Evolutionary conservation across 495 filamentous ascomycete species (phyloP), one percentile per base, ranked within the genome.

Genomic region (Trichoderma gamsii): DNA sequence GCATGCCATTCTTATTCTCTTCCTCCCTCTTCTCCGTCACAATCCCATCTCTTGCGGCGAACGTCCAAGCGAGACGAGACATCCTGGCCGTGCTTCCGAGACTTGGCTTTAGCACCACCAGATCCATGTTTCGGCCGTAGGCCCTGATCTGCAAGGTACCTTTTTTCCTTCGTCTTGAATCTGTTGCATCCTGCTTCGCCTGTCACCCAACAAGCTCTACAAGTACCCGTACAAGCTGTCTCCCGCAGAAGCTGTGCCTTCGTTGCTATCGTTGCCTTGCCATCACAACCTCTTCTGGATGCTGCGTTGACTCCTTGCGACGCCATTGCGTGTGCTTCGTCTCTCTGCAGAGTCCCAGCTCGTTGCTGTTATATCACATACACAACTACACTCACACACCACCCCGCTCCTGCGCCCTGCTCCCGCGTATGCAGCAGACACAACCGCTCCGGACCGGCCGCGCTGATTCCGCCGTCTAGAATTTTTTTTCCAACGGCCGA

Each of bases 381-480:
- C 35, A 38, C 35, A 38, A 23, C 25, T 12, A 12, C 23, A 27
- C 56, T 3, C 56, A 29, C 23, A 61, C 27, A 23, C 8, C 56
- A 61, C 56, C 56, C 56, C 56, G 56, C 56, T 32, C 56, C 23
- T 61, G 56, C 56, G 27, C 56, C 56, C 27, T 61, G 56, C 56
- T 61, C 56, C 56, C 27, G 56, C 56, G 56, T 23, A 61, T 61
- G 56, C 56, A 61, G 23, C 27, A 61, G 23, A 32, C 56, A 61
- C 56, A 32, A 12, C n/a, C 25, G 27, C 56, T 61, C 56, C 56
- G 56, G 27, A 61, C 27, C 56, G 27, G 56, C 56, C 56, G 56
- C 56, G 56, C 56, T 61, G 56, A 61, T 61, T 61, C 56, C 56
- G 23, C 56, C 25, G 56, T 61, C 27, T 61, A 61, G 56, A 61